These are phyloP conservation scores for Oxyria digyna DNA, from an alignment of 148 eudicot species.

Conservation along the genomic window DNA sequence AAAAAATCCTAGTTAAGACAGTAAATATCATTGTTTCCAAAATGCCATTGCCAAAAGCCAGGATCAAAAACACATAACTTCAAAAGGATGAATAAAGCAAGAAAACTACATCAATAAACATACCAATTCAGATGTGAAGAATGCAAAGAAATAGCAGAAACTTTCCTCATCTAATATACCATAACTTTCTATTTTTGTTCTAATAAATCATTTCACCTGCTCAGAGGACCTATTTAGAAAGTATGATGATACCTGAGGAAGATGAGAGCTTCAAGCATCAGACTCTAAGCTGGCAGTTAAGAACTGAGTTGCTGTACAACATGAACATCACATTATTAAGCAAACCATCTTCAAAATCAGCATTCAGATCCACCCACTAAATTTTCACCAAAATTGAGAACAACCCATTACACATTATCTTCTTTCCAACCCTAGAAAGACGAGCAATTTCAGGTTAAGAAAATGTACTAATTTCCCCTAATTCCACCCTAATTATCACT, in stretches of 20 bases:
- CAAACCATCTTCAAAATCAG: not conserved
- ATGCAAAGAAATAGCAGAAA: not conserved
- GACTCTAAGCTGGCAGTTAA: not conserved
- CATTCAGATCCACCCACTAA: not conserved
- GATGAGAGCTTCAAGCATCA: not conserved
- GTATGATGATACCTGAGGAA: not conserved
- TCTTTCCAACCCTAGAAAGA: conserved; percentile 4
- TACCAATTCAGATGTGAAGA: not conserved
- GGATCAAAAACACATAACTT: not conserved
- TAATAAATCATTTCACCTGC: not conserved
- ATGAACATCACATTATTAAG: not conserved
- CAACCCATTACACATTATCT: not conserved
- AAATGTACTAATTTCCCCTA: not conserved
- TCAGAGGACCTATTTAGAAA: not conserved
- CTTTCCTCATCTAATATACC: not conserved
- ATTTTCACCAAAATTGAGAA: not conserved
- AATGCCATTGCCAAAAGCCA: not conserved
- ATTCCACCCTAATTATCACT: conserved; percentile 1
- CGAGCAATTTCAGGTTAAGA: not conserved
- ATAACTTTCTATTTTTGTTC: not conserved
- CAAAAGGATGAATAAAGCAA: not conserved
- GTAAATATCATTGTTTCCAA: not conserved
- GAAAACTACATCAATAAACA: not conserved
- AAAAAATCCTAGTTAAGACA: not conserved
- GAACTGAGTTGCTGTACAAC: not conserved